phyloP scores from a whole-genome alignment of 1,284 basidiomycete genomes.

The Fomitopsis betulina region DNA sequence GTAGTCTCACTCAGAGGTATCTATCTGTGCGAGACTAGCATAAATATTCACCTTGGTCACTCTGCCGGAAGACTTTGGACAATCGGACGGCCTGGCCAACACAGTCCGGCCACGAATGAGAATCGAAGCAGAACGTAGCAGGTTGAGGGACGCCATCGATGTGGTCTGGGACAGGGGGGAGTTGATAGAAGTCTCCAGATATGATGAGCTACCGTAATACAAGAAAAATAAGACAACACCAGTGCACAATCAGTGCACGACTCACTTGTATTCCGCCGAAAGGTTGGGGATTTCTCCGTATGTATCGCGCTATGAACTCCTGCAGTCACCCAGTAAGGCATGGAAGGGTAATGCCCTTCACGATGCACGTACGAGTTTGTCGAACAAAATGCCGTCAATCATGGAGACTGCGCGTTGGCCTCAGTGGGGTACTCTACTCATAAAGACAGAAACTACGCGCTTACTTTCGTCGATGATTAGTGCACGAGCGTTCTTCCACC shows the following conservation, averaged over 20 bases:
- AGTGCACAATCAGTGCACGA: too few species aligned
- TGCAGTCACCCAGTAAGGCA: constrained; percentile 4
- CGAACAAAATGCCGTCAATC: constrained; percentile 55
- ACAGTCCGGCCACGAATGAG: constrained; percentile 52
- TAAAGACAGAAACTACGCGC: constrained; percentile 16
- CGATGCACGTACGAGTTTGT: constrained; percentile 53
- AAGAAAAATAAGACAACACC: not conserved
- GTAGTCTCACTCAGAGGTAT: not conserved
- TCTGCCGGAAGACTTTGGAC: constrained; percentile 40
- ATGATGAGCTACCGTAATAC: constrained; percentile 56
- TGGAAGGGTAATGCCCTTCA: too few species aligned
- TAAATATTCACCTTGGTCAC: constrained; percentile 42
- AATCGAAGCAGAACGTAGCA: constrained; percentile 61
- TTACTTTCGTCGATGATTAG: constrained; percentile 72
- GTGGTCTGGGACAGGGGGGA: constrained; percentile 65
- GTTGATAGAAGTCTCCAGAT: constrained; percentile 80
- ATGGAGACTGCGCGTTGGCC: constrained; percentile 43
- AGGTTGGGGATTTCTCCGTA: constrained; percentile 45
- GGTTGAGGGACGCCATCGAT: constrained; percentile 28
- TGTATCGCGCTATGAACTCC: constrained; percentile 43
- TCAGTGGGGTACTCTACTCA: not conserved
- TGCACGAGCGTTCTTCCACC: constrained; percentile 50
- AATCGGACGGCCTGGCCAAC: constrained; percentile 35
- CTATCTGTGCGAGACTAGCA: too few species aligned
- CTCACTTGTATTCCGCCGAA: constrained; percentile 74